These are phyloP conservation scores for Termitomyces sp. DNA, from an alignment of 768 basidiomycete species.

Conservation along the genomic window DNA sequence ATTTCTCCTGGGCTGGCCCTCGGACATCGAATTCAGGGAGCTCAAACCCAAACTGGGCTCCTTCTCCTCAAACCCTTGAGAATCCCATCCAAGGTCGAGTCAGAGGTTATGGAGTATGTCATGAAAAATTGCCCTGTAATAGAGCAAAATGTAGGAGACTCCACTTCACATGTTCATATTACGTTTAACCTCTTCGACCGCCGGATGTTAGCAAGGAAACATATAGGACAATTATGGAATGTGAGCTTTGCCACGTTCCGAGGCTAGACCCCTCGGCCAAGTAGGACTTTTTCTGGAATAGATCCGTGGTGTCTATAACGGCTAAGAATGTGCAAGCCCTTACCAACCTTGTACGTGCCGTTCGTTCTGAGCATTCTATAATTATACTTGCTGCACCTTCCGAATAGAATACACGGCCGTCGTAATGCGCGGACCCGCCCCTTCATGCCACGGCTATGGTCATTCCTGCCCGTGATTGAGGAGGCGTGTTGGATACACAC, in stretches of 20 bases:
- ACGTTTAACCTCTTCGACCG: background rate
- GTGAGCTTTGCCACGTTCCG: slow-evolving; percentile 5
- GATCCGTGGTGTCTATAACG: slow-evolving; percentile 4
- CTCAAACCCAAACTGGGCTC: background rate
- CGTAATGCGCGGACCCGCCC: slow-evolving; percentile 11
- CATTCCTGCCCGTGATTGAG: slow-evolving; percentile 9
- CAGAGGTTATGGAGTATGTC: background rate
- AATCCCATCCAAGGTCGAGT: background rate
- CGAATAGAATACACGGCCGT: slow-evolving; percentile 9
- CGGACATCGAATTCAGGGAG: background rate
- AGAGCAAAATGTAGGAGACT: background rate
- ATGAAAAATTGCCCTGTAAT: background rate
- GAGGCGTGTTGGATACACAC: slow-evolving; percentile 10
- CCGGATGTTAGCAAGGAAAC: background rate
- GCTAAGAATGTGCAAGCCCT: background rate
- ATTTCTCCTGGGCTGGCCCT: background rate
- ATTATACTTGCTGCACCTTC: slow-evolving; percentile 8
- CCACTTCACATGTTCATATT: background rate
- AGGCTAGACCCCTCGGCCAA: slow-evolving; percentile 6
- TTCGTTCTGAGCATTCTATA: slow-evolving; percentile 10
- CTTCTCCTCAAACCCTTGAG: background rate
- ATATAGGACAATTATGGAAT: background rate
- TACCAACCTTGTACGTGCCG: slow-evolving; percentile 8
- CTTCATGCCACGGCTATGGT: slow-evolving; percentile 11
- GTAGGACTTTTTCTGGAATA: slow-evolving; percentile 8